These are phyloP conservation scores for Citrus glauca DNA, from an alignment of 345 rosid genomes.

Conservation along the genomic window DNA sequence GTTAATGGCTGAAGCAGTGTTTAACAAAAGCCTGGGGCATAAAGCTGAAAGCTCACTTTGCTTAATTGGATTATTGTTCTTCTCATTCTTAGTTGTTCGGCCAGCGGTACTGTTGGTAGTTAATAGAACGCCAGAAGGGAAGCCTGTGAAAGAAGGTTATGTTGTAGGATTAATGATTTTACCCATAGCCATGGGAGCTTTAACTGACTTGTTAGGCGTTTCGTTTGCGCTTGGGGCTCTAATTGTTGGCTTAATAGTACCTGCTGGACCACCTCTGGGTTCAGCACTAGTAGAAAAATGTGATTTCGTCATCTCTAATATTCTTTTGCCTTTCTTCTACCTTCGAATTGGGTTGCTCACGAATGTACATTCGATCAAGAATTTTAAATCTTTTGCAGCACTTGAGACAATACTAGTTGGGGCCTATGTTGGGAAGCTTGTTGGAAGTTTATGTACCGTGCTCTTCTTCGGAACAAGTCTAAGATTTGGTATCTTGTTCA, in stretches of 20 bases:
- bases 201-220: constrained; percentile 12
- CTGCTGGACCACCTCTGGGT: constrained; percentile 33
- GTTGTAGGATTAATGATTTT: background rate
- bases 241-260: constrained; percentile 20
- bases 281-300: constrained; percentile 20
- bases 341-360: constrained; percentile 9
- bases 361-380: background rate
- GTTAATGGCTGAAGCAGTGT: background rate
- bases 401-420: background rate
- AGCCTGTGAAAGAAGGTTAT: constrained; percentile 8
- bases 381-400: background rate
- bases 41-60: background rate
- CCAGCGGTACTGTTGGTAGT: constrained; percentile 13
- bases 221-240: constrained; percentile 12
- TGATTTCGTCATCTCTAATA: constrained; percentile 18
- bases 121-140: constrained; percentile 19
- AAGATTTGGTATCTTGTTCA: constrained; percentile 19
- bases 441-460: constrained; percentile 8
- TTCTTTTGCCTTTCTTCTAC: constrained; percentile 27
- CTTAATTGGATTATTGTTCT: constrained; percentile 2
- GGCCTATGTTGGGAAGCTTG: constrained; percentile 5
- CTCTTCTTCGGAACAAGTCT: background rate
- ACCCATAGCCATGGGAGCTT: constrained; percentile 1
- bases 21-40: background rate
- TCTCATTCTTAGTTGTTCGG: background rate